A percentile compares a stretch with the other conserved stretches of the same genome.
Conservation (phyloP, 129 eudicot genomes). For the Tanacetum coccineum region DNA sequence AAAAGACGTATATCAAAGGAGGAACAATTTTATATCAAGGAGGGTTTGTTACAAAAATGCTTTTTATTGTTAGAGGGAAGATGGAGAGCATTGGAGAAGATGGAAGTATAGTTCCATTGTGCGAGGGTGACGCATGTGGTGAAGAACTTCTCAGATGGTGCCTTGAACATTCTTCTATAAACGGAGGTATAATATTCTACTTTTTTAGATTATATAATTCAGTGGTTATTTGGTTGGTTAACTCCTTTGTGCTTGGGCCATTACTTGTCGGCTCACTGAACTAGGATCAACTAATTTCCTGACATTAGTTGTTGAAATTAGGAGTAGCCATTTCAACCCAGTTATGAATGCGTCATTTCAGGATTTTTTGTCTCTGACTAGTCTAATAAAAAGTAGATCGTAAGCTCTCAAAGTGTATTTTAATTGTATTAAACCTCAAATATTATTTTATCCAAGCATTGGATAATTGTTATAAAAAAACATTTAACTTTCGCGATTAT, state of each 20-base stretch:
- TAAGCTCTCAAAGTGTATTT: no score
- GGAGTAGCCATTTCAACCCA: neutral
- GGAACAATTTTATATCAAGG: slow-evolving; percentile 54
- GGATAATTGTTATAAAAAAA: no score
- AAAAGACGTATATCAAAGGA: slow-evolving; percentile 61
- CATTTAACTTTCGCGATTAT: no score
- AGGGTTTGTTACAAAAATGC: slow-evolving; percentile 64
- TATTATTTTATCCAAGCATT: neutral
- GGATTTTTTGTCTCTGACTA: neutral
- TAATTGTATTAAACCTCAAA: neutral
- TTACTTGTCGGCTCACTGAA: no score
- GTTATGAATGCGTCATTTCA: neutral
- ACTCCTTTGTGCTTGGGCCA: no score
- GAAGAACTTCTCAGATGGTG: slow-evolving; percentile 87
- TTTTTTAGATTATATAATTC: no score
- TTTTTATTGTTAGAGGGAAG: no score
- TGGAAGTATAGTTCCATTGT: slow-evolving; percentile 31
- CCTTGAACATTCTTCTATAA: slow-evolving; percentile 64
- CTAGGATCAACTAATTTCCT: no score
- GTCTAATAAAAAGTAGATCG: neutral
- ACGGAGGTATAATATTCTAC: no score
- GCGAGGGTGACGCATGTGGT: slow-evolving; percentile 75
- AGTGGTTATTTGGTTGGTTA: neutral
- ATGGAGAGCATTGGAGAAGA: slow-evolving; percentile 62
- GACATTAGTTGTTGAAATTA: neutral